Percentiles rank a stretch among this genome's conserved stretches.
These are phyloP conservation scores for Amanita pallidorosea DNA, from an alignment of 768 basidiomycete species.

Conservation along the genomic window DNA sequence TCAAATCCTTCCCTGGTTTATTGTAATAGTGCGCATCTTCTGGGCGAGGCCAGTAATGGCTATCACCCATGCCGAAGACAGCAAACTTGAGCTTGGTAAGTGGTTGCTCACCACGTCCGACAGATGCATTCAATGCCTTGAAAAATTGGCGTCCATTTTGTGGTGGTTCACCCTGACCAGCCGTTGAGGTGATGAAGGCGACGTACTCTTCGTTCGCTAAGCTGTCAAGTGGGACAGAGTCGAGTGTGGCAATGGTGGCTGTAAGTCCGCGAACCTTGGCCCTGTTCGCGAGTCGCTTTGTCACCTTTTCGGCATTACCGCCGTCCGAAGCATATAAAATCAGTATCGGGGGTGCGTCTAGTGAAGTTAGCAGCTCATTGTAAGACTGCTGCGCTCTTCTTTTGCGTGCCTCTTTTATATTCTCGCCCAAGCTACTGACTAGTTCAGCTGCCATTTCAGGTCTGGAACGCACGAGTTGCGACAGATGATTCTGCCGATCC, in stretches of 20 bases:
- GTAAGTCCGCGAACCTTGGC: slow-evolving; percentile 81
- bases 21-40: slow-evolving; percentile 99
- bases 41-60: slow-evolving; percentile 96
- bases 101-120: slow-evolving; percentile 43
- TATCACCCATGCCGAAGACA: slow-evolving; percentile 96
- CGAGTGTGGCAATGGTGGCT: slow-evolving; percentile 64
- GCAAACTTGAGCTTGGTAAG: slow-evolving; percentile 61
- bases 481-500: slow-evolving; percentile 93
- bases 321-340: slow-evolving; percentile 95
- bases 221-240: slow-evolving; percentile 68
- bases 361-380: slow-evolving; percentile 67
- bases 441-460: slow-evolving; percentile 77
- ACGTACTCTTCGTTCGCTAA: slow-evolving; percentile 71
- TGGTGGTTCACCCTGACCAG: slow-evolving; percentile 96
- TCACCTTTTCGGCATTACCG: slow-evolving; percentile 91
- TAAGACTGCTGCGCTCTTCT: slow-evolving; percentile 76
- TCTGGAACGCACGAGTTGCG: slow-evolving; percentile 76
- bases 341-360: slow-evolving; percentile 83
- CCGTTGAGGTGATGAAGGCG: slow-evolving; percentile 81
- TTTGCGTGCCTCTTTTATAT: slow-evolving; percentile 73
- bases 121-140: slow-evolving; percentile 71
- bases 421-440: slow-evolving; percentile 77
- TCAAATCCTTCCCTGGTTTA: slow-evolving; percentile 88
- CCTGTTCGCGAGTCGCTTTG: slow-evolving; percentile 75
- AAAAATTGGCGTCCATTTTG: slow-evolving; percentile 90